These are phyloP conservation scores for Coemansia sp. DNA, from an alignment of 192 early-diverging fungal genomes.

Conservation along the genomic window DNA sequence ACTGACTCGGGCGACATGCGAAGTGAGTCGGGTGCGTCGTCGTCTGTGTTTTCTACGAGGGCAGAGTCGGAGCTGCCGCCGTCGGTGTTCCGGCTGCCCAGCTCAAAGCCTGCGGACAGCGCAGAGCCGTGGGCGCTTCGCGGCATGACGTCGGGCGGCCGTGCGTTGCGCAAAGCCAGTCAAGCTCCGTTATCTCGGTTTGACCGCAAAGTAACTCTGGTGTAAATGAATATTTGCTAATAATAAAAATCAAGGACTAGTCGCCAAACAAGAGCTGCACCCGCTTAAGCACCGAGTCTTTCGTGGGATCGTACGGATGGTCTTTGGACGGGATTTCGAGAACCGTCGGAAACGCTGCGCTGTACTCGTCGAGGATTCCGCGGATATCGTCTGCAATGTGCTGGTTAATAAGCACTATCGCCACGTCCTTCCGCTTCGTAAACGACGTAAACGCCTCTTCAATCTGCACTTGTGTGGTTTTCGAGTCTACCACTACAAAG, in stretches of 20 bases:
- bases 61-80: slow-evolving; percentile 21
- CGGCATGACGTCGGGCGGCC: slow-evolving; percentile 43
- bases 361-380: slow-evolving; percentile 83
- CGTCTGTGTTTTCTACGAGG: slow-evolving; percentile 14
- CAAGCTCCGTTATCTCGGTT: slow-evolving; percentile 33
- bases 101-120: neutral
- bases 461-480: slow-evolving; percentile 70
- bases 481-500: slow-evolving; percentile 94
- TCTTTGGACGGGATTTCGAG: slow-evolving; percentile 99
- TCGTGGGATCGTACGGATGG: slow-evolving; percentile 92
- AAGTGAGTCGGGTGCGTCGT: slow-evolving; percentile 10
- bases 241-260: slow-evolving; percentile 39
- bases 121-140: slow-evolving; percentile 24
- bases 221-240: neutral
- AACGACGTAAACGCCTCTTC: slow-evolving; percentile 86
- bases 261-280: slow-evolving; percentile 80
- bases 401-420: slow-evolving; percentile 97
- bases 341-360: slow-evolving; percentile 92
- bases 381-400: slow-evolving; percentile 94
- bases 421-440: slow-evolving; percentile 93
- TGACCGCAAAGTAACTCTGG: slow-evolving; percentile 34
- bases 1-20: neutral
- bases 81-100: slow-evolving; percentile 43
- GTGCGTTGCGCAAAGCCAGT: slow-evolving; percentile 29
- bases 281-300: slow-evolving; percentile 83